A percentile compares a stretch with the other conserved stretches of the same genome.
phyloP scores from a whole-genome alignment of 805 yeast genomes.

The Wickerhamomyces strasburgensis region DNA sequence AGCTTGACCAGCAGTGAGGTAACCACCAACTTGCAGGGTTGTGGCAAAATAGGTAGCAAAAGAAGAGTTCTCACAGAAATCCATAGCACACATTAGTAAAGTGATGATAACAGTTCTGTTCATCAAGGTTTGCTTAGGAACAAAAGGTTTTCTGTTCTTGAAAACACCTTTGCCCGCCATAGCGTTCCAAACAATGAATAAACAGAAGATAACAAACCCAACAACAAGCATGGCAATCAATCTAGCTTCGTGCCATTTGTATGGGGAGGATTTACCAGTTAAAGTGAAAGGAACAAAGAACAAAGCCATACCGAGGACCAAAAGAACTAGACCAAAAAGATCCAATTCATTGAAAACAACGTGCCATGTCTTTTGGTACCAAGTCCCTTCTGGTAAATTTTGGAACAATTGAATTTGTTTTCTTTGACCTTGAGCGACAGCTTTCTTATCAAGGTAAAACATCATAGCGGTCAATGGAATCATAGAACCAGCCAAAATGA shows the following conservation, averaged over 20 bases:
- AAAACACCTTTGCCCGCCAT: constrained; percentile 1
- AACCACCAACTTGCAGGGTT: constrained; percentile 27
- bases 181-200: constrained; percentile 21
- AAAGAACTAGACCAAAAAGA: constrained; percentile 20
- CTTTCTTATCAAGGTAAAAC: constrained; percentile 21
- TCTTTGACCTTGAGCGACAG: constrained; percentile 12
- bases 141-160: constrained; percentile 21
- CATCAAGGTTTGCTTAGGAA: constrained; percentile 23
- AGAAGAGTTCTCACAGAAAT: constrained; percentile 24
- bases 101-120: constrained; percentile 19
- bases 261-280: constrained; percentile 22
- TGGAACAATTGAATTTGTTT: constrained; percentile 9
- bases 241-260: constrained; percentile 21
- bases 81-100: constrained; percentile 21
- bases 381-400: constrained; percentile 18
- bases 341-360: constrained; percentile 21
- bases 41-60: constrained; percentile 26
- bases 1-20: constrained; percentile 26
- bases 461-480: constrained; percentile 21
- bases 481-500: constrained; percentile 27
- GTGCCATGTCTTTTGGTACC: constrained; percentile 10
- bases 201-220: constrained; percentile 20
- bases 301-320: constrained; percentile 21
- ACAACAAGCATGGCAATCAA: constrained; percentile 25
- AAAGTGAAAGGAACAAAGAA: constrained; percentile 28